Evolutionary conservation across 2,329 filamentous ascomycete species (phyloP), one percentile per base, ranked within the genome.

Genomic region (Talaromyces amestolkiae): DNA sequence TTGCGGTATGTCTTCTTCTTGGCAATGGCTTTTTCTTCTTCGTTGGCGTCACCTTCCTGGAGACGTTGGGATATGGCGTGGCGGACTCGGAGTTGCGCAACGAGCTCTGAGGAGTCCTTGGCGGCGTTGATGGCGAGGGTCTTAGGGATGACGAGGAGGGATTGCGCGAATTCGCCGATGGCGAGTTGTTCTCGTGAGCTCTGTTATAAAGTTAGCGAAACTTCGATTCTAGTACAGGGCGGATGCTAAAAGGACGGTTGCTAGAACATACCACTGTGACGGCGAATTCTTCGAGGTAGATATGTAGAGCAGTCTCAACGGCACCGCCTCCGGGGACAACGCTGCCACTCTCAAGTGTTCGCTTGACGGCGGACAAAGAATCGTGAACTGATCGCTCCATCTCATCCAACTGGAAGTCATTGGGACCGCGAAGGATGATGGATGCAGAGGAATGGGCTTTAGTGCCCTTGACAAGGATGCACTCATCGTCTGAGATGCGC

Each of bases 381-480:
- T 99, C 95, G 82, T 99, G 95, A 19, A 99, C 89, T 1, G 95
- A 98, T 70, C 95, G 91, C 85, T 99, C 95, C 94, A 98, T 99
- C 85, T 99, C 95, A 75, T 99, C 95, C 35, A 99, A 87, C 67
- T 92, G 92, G 82, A 91, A 98, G 79, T 99, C 95, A 80, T 99
- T 98, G 72, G 95, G 86, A 54, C 95, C 95, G 66, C 95, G 91
- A 63, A 99, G 90, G 72, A 99, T 96, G 79, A 97, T 93, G 19
- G 95, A 99, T 35, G 95, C 93, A 7, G 93, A 96, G 3, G 91
- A 95, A 81, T 95, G 92, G 33, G 91, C 87, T 83, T 97, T 98
- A 74, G 95, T 97, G 64, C 94, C 94, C 84, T 95, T 97, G 77
- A 99, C 86, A 69, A 99, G 82, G 70, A 99, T 99, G 80, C 94